A percentile compares a stretch with the other conserved stretches of the same genome.
Conservation (phyloP, 2,329 filamentous ascomycete species). For the Penicillium sp. region DNA sequence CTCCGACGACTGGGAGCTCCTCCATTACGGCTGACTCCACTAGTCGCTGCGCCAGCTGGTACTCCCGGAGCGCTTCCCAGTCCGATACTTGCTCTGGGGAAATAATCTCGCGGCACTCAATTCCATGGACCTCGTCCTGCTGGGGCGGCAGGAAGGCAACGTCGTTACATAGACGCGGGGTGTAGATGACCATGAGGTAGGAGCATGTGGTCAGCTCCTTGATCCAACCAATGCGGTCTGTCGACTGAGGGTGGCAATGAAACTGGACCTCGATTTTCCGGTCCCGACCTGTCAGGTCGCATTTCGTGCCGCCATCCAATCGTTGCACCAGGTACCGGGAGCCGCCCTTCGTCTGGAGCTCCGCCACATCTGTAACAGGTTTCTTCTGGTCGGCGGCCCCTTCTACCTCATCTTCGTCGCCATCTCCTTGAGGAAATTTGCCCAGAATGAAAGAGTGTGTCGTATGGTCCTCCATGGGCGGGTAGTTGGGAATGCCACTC, state of each 20-base stretch:
- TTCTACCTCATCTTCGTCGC: conserved; percentile 27
- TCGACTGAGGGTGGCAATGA: conserved; percentile 67
- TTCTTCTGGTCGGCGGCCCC: too few species aligned
- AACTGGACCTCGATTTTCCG: conserved; percentile 74
- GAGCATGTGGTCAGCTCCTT: conserved; percentile 86
- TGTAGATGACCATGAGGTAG: conserved; percentile 88
- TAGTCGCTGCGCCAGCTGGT: too few species aligned
- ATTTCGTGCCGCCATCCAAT: conserved; percentile 68
- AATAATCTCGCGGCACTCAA: conserved; percentile 67
- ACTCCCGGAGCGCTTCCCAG: conserved; percentile 37
- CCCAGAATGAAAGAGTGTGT: conserved; percentile 75
- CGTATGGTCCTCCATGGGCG: conserved; percentile 66
- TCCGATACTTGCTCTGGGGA: conserved; percentile 45
- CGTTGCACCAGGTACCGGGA: conserved; percentile 78
- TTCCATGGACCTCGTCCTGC: conserved; percentile 64
- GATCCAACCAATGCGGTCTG: conserved; percentile 77
- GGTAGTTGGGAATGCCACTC: conserved; percentile 57
- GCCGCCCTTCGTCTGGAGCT: conserved; percentile 72
- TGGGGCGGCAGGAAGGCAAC: conserved; percentile 75
- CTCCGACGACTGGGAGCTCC: conserved; percentile 45
- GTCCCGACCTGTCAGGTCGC: conserved; percentile 73
- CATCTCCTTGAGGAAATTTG: conserved; percentile 43
- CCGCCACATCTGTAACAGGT: conserved; percentile 42
- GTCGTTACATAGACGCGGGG: conserved; percentile 77
- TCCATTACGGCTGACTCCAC: too few species aligned